Evolutionary conservation across 1,284 basidiomycete genomes (phyloP).

Genomic region (Melampsora larici-populina): DNA sequence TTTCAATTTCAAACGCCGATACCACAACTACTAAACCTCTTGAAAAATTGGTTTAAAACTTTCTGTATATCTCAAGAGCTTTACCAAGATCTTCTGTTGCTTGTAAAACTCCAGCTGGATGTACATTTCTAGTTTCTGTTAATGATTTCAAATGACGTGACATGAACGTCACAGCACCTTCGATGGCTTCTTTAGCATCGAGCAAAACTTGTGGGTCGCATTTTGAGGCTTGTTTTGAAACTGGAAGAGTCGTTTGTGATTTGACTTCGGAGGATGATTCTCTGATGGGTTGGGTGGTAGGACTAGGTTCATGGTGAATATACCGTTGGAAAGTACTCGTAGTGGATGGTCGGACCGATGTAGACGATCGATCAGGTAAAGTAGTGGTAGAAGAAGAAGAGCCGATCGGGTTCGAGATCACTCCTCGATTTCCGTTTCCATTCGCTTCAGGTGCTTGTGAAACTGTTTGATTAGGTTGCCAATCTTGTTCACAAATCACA

Average conservation of each 20-base stretch:
- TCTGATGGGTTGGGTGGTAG: neutral
- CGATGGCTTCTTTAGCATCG: neutral
- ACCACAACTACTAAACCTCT: no score
- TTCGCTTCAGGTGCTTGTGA: neutral
- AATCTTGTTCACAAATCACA: conserved; percentile 24
- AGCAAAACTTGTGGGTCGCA: neutral
- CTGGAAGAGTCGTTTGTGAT: neutral
- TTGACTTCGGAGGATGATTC: neutral
- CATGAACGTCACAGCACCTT: neutral
- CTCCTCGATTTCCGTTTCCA: neutral
- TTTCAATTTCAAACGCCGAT: no score
- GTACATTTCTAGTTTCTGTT: neutral
- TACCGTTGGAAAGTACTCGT: no score
- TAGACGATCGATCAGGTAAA: neutral
- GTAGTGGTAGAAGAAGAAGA: conserved; percentile 2
- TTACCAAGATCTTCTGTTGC: neutral
- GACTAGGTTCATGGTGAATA: neutral
- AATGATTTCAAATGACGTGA: neutral
- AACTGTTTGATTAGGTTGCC: neutral
- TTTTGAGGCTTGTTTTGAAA: neutral
- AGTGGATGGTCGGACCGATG: no score
- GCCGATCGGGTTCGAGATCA: neutral
- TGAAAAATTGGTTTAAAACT: neutral
- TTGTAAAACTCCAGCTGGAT: neutral
- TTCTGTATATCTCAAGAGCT: neutral